A percentile compares a stretch with the other conserved stretches of the same genome.
Evolutionary conservation across 768 basidiomycete species (phyloP).

Genomic region (Scleroderma bovista): DNA sequence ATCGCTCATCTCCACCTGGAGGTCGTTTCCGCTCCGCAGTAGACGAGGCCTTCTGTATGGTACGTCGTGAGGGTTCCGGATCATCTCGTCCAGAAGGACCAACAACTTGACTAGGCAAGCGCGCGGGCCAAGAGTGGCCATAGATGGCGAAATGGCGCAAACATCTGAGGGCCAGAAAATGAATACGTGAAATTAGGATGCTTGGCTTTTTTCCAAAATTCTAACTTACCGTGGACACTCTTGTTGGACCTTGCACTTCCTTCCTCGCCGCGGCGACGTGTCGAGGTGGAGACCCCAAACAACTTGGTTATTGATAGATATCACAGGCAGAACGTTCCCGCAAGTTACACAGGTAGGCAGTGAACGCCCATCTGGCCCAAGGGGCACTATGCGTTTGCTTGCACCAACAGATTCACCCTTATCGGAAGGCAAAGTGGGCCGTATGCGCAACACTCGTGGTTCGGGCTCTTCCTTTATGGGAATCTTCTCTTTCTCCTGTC

Average conservation of each 20-base stretch:
- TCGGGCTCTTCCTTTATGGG: slow-evolving; percentile 47
- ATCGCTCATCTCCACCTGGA: slow-evolving; percentile 36
- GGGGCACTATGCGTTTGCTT: slow-evolving; percentile 39
- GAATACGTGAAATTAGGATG: slow-evolving; percentile 11
- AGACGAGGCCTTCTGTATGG: slow-evolving; percentile 46
- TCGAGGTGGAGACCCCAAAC: slow-evolving; percentile 66
- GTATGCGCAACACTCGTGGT: slow-evolving; percentile 44
- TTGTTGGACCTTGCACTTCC: slow-evolving; percentile 56
- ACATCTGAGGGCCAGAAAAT: slow-evolving; percentile 43
- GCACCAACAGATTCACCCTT: slow-evolving; percentile 34
- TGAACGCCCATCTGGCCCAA: slow-evolving; percentile 60
- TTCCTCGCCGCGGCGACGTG: slow-evolving; percentile 37
- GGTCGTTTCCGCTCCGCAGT: slow-evolving; percentile 53
- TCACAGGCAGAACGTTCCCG: slow-evolving; percentile 65
- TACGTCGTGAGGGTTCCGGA: slow-evolving; percentile 33
- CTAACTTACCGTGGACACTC: slow-evolving; percentile 67
- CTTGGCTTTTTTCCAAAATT: slow-evolving; percentile 17
- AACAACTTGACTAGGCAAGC: slow-evolving; percentile 45
- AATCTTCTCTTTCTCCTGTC: slow-evolving; percentile 37
- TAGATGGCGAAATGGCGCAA: slow-evolving; percentile 80
- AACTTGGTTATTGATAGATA: slow-evolving; percentile 67
- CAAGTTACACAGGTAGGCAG: slow-evolving; percentile 72
- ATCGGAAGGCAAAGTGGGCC: slow-evolving; percentile 35
- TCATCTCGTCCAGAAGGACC: slow-evolving; percentile 44
- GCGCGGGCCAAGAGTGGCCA: slow-evolving; percentile 62